Evolutionary conservation across 2,329 filamentous ascomycete genomes (phyloP).

Genomic region (Aspergillus ustus): DNA sequence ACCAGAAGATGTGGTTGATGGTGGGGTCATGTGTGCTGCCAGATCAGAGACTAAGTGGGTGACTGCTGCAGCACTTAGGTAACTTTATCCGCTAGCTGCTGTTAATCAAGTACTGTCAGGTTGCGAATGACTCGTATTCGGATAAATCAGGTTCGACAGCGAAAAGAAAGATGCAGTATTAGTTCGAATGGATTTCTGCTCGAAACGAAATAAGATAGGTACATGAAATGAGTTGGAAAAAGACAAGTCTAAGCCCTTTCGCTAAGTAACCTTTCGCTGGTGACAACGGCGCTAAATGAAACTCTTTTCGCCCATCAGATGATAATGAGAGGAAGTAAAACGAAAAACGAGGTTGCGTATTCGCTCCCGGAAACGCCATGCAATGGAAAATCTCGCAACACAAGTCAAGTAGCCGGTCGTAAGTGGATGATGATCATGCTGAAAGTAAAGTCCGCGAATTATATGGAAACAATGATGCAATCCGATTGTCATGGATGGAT

Average conservation of each 20-base stretch:
- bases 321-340: conserved; percentile 6
- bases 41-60: conserved; percentile 22
- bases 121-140: background rate
- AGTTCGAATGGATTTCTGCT: background rate
- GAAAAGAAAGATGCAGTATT: background rate
- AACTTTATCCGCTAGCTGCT: conserved; percentile 20
- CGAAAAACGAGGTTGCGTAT: background rate
- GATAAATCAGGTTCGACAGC: background rate
- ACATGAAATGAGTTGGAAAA: conserved; percentile 8
- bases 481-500: conserved; percentile 10
- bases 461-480: conserved; percentile 5
- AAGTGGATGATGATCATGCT: background rate
- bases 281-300: conserved; percentile 16
- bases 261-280: conserved; percentile 8
- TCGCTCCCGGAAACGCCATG: conserved; percentile 9
- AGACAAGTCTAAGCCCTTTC: conserved; percentile 17
- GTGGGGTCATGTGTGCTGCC: conserved; percentile 23
- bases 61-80: conserved; percentile 18
- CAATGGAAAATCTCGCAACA: background rate
- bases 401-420: background rate
- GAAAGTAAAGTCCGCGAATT: conserved; percentile 5
- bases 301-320: conserved; percentile 5
- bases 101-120: background rate
- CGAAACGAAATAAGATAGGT: conserved; percentile 4
- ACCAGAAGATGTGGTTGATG: background rate